phyloP scores from a whole-genome alignment of 495 filamentous ascomycete species.

The Hypoxylon rickii region DNA sequence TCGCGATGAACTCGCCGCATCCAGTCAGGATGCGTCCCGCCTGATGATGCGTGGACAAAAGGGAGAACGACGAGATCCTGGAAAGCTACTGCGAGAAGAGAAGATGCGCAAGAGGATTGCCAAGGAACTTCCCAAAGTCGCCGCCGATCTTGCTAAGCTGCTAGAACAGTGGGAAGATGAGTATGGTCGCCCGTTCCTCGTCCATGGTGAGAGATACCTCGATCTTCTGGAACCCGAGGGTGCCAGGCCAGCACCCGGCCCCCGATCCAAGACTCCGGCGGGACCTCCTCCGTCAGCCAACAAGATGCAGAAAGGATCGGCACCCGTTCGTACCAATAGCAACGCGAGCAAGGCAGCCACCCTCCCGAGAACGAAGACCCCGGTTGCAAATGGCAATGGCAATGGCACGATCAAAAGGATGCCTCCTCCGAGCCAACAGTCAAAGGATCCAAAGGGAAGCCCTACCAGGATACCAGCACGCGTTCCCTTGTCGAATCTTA shows the following conservation, averaged over 20 bases:
- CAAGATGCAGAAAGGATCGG: conserved; percentile 46
- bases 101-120: conserved; percentile 97
- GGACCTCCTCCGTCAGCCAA: conserved; percentile 58
- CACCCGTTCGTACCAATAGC: conserved; percentile 46
- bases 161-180: conserved; percentile 93
- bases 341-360: conserved; percentile 45
- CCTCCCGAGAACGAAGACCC: conserved; percentile 70
- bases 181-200: conserved; percentile 87
- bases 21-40: conserved; percentile 91
- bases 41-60: conserved; percentile 87
- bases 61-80: conserved; percentile 89
- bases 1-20: conserved; percentile 80
- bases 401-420: conserved; percentile 37
- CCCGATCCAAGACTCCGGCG: conserved; percentile 80
- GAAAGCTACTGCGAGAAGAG: conserved; percentile 92
- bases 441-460: conserved; percentile 48
- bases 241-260: conserved; percentile 62
- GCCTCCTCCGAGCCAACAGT: conserved; percentile 25
- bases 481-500: conserved; percentile 77
- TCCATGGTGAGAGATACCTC: conserved; percentile 88
- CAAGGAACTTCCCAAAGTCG: conserved; percentile 92
- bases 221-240: conserved; percentile 71
- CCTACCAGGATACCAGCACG: conserved; percentile 85
- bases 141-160: conserved; percentile 75
- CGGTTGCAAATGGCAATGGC: conserved; percentile 42